Percentiles rank a stretch among this genome's conserved stretches.
These are phyloP conservation scores for Claviceps humidiphila DNA, from an alignment of 2,329 filamentous ascomycete species.

Conservation along the genomic window DNA sequence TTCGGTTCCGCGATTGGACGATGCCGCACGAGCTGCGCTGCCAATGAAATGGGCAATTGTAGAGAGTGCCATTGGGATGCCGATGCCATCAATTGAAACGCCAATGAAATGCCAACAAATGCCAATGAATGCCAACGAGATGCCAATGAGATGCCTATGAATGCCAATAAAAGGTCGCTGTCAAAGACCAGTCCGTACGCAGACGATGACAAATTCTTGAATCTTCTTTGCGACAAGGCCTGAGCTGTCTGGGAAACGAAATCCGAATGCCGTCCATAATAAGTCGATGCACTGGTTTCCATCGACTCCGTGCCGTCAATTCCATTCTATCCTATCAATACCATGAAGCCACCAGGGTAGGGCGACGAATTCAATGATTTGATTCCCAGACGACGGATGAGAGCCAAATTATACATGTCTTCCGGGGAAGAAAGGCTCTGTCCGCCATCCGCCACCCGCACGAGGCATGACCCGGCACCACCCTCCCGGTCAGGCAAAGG, in stretches of 20 bases:
- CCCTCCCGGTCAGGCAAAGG: not conserved
- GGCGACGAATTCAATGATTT: not conserved
- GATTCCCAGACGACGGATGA: conserved; percentile 4
- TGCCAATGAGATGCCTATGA: too few species aligned
- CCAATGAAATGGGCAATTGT: not conserved
- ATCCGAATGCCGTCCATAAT: not conserved
- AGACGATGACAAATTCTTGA: not conserved
- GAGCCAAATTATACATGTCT: not conserved
- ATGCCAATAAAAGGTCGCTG: too few species aligned
- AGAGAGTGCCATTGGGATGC: not conserved
- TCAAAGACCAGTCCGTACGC: too few species aligned
- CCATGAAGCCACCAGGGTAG: not conserved
- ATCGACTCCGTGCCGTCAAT: not conserved
- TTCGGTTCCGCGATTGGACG: conserved; percentile 2
- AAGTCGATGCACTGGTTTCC: not conserved
- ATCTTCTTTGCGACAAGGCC: not conserved
- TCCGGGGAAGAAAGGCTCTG: conserved; percentile 4
- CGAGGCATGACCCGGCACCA: conserved; percentile 2
- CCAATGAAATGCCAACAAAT: too few species aligned
- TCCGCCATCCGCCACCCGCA: conserved; percentile 1
- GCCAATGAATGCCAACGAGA: too few species aligned
- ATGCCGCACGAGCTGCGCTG: not conserved
- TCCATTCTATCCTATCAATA: not conserved
- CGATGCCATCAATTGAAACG: too few species aligned
- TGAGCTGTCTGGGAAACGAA: not conserved